Evolutionary conservation across 768 basidiomycete genomes (phyloP).

Genomic region (Artomyces pyxidatus): DNA sequence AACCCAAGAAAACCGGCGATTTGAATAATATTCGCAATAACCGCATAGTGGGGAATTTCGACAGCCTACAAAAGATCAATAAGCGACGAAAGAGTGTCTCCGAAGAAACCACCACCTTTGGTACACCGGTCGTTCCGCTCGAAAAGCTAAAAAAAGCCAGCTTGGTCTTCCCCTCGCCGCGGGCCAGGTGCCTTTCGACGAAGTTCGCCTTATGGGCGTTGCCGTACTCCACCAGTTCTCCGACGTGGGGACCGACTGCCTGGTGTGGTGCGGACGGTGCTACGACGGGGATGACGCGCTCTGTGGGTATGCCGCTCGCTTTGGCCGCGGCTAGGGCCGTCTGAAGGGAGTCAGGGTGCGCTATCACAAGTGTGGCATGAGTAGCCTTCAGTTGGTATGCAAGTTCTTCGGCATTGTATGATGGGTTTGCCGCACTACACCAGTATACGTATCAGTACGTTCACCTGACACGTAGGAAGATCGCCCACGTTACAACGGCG

Average conservation of each 20-base stretch:
- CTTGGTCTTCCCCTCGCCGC: conserved; percentile 52
- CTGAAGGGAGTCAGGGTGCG: conserved; percentile 21
- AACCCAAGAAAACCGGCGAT: conserved; percentile 12
- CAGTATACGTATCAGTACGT: not conserved
- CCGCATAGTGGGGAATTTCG: conserved; percentile 52
- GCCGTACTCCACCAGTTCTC: conserved; percentile 40
- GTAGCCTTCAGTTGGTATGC: conserved; percentile 38
- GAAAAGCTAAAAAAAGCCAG: conserved; percentile 67
- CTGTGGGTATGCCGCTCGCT: conserved; percentile 22
- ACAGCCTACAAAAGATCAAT: conserved; percentile 44
- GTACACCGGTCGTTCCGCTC: conserved; percentile 64
- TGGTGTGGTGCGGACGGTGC: conserved; percentile 1
- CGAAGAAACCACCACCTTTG: no score
- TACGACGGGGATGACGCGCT: conserved; percentile 24
- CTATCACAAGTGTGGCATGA: conserved; percentile 20
- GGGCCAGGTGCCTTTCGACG: conserved; percentile 36
- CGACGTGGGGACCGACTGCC: conserved; percentile 27
- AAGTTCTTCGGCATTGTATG: conserved; percentile 50
- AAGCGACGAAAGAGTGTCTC: no score
- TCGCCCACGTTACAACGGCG: conserved; percentile 16
- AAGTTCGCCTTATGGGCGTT: conserved; percentile 29
- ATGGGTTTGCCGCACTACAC: conserved; percentile 54
- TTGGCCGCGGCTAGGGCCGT: conserved; percentile 24
- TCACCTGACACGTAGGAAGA: not conserved
- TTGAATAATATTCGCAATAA: conserved; percentile 44